Evolutionary conservation across 306 rosid genomes (phyloP).

Genomic region (Cotoneaster glaucophyllus): DNA sequence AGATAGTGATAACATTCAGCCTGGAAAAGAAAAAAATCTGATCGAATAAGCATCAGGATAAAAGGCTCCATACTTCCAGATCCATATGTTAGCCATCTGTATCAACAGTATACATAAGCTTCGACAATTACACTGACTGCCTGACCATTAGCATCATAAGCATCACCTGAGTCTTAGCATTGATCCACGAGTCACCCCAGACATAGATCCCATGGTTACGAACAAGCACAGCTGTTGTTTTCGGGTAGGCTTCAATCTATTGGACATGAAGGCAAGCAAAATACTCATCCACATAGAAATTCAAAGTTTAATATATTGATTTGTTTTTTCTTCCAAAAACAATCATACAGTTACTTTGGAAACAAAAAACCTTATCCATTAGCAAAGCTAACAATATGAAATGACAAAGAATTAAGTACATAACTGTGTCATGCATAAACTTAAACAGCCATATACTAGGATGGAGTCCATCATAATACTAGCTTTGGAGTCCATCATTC

Average conservation of each 20-base stretch:
- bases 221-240: constrained; percentile 95
- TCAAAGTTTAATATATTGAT: neutral
- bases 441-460: neutral
- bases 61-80: neutral
- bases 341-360: neutral
- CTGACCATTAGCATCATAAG: neutral
- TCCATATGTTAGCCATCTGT: neutral
- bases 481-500: neutral
- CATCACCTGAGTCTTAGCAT: constrained; percentile 84
- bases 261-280: constrained; percentile 13
- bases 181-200: constrained; percentile 98
- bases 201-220: constrained; percentile 92
- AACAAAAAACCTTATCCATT: neutral
- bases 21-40: constrained; percentile 32
- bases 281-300: neutral
- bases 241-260: constrained; percentile 89
- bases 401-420: neutral
- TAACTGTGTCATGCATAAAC: neutral
- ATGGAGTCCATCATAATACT: neutral
- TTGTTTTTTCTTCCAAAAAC: neutral
- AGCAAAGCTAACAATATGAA: constrained; percentile 2
- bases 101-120: neutral
- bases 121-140: neutral
- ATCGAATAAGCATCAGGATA: neutral
- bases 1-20: constrained; percentile 88